A percentile compares a stretch with the other conserved stretches of the same genome.
Conservation (phyloP, 192 early-diverging fungal genomes). For the Mortierella claussenii region DNA sequence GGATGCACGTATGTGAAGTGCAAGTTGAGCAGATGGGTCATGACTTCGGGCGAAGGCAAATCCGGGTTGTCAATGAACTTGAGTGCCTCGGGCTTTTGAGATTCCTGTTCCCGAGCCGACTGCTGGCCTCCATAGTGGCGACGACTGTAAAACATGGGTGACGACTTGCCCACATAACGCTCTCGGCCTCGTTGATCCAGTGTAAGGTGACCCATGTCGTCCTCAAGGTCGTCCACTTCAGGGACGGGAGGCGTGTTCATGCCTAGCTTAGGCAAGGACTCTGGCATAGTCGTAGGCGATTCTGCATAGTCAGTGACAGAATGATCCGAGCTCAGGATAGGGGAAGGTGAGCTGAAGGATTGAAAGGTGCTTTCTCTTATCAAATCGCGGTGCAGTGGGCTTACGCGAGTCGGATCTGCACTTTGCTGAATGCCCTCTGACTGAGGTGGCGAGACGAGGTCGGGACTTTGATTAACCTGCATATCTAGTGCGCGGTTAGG, state of each 20-base stretch:
- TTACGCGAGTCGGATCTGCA: not conserved
- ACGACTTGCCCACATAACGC: conserved; percentile 76
- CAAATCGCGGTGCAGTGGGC: conserved; percentile 19
- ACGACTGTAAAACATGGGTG: conserved; percentile 71
- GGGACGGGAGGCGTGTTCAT: conserved; percentile 13
- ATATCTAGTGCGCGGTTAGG: not conserved
- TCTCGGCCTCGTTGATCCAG: conserved; percentile 75
- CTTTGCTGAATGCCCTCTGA: conserved; percentile 11
- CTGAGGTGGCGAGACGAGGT: not conserved
- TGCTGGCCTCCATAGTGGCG: conserved; percentile 55
- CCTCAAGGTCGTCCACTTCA: conserved; percentile 60
- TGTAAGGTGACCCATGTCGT: conserved; percentile 70
- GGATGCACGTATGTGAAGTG: conserved; percentile 79
- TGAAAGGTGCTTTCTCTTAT: conserved; percentile 22
- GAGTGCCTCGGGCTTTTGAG: conserved; percentile 6
- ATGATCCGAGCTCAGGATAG: conserved; percentile 25
- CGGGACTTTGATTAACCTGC: conserved; percentile 24
- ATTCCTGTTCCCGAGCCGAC: conserved; percentile 6
- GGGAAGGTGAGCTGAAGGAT: conserved; percentile 37
- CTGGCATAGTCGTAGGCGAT: not conserved
- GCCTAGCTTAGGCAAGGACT: conserved; percentile 10
- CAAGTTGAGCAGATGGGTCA: conserved; percentile 66
- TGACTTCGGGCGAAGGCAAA: conserved; percentile 70
- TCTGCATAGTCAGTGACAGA: conserved; percentile 10
- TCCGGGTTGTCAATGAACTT: conserved; percentile 38